Base-by-base conservation (phyloP, 331 rosid genomes). In the Quercus tomentella region DNA sequence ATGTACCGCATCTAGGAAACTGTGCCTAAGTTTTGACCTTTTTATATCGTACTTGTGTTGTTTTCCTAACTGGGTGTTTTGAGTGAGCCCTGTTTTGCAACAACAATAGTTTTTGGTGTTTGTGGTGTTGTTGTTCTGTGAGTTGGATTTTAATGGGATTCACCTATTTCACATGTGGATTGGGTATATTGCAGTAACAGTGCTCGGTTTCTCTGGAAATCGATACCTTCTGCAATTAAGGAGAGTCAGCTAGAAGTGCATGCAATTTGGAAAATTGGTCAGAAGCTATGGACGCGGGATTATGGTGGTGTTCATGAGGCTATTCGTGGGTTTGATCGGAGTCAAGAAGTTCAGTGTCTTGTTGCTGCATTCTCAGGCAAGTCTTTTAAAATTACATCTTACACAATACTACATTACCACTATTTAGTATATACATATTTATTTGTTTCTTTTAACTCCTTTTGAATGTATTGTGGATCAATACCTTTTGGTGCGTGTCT, bases 141-240 rank as follows among this genome's bases (percentile, higher is more conserved):
- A 26, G 41, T 58, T 18, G 52, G 37, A 4, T 69, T 76, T 31
- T 45, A 17, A 26, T 41, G 3, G 56, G 58, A 7, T 72, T 56
- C 49, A 67, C 70, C 45, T 22, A 33, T 75, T 63, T 75, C 8
- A 7, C 57, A 41, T 65, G 67, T 80, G 57, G 22, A 52, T 68
- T 81, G 80, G 83, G 45, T 79, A 81, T 83, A 49, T 77, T 88
- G 84, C 97, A 96, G 99, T 75, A 93, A 91, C 56, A 90, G 94
- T 84, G 92, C 93, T 16, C 93, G 97, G 72, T 96, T 91, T 87
- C 91, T 96, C 9, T 96, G 98, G 99, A 93, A 96, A 81, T 81
- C 90, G 3, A 89, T 91, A 70, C 97, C 93, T 67, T 63, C 91
- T 18, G 79, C 87, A 4, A 67, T 90, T 74, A 96, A 93, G 84